A percentile compares a stretch with the other conserved stretches of the same genome.
Evolutionary conservation across 2,329 filamentous ascomycete genomes (phyloP).

Genomic region (Clarireedia sp.): DNA sequence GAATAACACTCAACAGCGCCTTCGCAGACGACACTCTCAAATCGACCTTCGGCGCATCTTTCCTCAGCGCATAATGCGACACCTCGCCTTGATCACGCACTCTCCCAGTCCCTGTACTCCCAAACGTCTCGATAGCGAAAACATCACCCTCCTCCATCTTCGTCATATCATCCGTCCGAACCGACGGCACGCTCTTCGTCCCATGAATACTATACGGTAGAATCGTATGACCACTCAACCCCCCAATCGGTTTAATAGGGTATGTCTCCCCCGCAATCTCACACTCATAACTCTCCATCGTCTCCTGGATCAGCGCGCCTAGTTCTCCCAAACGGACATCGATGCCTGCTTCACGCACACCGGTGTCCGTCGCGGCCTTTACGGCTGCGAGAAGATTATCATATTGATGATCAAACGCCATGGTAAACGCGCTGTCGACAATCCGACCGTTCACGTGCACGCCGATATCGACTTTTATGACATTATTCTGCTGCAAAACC

Average conservation of each 20-base stretch:
- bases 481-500: constrained; percentile 56
- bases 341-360: constrained; percentile 83
- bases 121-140: constrained; percentile 94
- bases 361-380: constrained; percentile 63
- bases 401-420: constrained; percentile 60
- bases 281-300: constrained; percentile 55
- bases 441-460: constrained; percentile 65
- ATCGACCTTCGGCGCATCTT: constrained; percentile 66
- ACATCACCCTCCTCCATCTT: constrained; percentile 98
- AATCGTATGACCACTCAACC: constrained; percentile 69
- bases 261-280: constrained; percentile 44
- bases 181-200: constrained; percentile 86
- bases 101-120: constrained; percentile 83
- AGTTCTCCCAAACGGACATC: constrained; percentile 73
- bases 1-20: constrained; percentile 78
- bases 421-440: constrained; percentile 63
- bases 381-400: constrained; percentile 60
- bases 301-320: constrained; percentile 50
- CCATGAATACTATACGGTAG: constrained; percentile 85
- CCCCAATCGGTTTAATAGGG: constrained; percentile 47
- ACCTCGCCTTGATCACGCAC: constrained; percentile 73
- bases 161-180: constrained; percentile 77
- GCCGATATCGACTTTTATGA: constrained; percentile 68
- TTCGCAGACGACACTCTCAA: constrained; percentile 76
- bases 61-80: constrained; percentile 76